These are phyloP conservation scores for Artemisia tridentata DNA, from an alignment of 129 eudicot species.

Conservation along the genomic window DNA sequence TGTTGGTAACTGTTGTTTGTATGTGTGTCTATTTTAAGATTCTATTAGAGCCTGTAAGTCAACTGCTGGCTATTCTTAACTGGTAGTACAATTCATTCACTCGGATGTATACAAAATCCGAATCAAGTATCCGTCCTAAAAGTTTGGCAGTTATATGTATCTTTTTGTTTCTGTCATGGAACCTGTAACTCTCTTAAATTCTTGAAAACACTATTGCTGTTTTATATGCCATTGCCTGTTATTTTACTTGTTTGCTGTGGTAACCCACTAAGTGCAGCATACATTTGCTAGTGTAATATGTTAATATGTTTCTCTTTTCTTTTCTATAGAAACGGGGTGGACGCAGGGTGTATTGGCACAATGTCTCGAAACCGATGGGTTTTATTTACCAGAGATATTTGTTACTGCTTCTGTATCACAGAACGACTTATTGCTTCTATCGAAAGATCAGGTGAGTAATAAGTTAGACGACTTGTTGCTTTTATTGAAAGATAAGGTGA, in stretches of 20 bases:
- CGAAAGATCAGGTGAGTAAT: constrained; percentile 56
- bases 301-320: not conserved
- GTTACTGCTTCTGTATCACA: constrained; percentile 33
- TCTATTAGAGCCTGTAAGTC: not conserved
- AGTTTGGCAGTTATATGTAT: not conserved
- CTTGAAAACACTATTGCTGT: too few relatives aligned
- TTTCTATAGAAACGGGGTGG: constrained; percentile 43
- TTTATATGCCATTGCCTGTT: not conserved
- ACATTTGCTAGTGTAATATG: not conserved
- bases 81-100: not conserved
- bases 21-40: not conserved
- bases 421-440: constrained; percentile 71
- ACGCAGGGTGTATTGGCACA: constrained; percentile 46
- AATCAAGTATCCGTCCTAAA: not conserved
- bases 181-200: constrained; percentile 2
- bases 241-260: not conserved
- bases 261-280: not conserved
- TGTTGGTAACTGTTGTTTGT: not conserved
- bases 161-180: not conserved
- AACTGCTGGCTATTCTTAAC: not conserved
- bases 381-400: constrained; percentile 43
- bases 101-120: not conserved
- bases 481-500: constrained; percentile 65
- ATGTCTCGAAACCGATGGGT: constrained; percentile 75
- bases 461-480: constrained; percentile 54